Evolutionary conservation across 106 monocot genomes (phyloP), one percentile per base, ranked within the genome.

Genomic region (Dendrobium nobile): DNA sequence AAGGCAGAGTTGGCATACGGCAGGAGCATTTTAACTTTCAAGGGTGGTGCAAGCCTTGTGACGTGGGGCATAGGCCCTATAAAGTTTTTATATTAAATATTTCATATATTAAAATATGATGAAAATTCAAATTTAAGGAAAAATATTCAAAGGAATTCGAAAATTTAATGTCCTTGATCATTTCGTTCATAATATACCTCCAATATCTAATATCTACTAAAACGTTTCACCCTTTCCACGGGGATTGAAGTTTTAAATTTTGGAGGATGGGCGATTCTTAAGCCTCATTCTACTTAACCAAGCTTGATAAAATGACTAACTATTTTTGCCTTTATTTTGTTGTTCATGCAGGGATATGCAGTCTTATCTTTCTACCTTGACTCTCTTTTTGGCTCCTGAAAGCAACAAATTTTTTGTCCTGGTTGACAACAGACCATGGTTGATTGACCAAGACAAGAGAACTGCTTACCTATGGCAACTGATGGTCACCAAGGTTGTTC

Each of bases 371-470:
- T 95, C 98, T 22, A 77, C 59, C 20, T 83, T 95, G 82, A 95
- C 91, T 55, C 75, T 99, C 19, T 95, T 93, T 80, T 78, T 99
- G 76, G 82, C 91, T 20, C 85, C 88, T 76, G 83, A 89, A 82
- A 93, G 89, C 76, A 93, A 95, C 47, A 99, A 88, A 81, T 82
- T 99, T 41, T 83, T 93, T 42, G 95, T 99, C 67, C 84, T 99
- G 67, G 93, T 99, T 59, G 95, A 99, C 78, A 95, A 94, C 22
- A 85, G 87, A n/a, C 95, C 95, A 87, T 99, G 98, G 91, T 86
- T 92, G 79, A 84, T 82, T 77, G 85, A 89, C 45, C 85, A 82
- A 42, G 92, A 92, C 72, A 83, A 88, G 80, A 75, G 80, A 70
- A 84, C 95, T 73, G 87, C 92, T 81, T 91, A 91, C 77, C 80